Base-by-base conservation (phyloP, 441 rosid species). In the Kokia cookei region DNA sequence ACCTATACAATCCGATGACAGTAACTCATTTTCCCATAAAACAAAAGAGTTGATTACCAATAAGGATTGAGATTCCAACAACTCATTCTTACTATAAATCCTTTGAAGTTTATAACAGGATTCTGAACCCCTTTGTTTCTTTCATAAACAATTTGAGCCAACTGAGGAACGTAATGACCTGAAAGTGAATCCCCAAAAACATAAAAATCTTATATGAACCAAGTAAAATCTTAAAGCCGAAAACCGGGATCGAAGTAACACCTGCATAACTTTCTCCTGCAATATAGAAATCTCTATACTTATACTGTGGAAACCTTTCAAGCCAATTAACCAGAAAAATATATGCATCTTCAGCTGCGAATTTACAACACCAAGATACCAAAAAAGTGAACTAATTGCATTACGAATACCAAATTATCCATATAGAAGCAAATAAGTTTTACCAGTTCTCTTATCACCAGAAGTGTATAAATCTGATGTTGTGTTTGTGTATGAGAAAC, bases 261-360 rank as follows among this genome's bases (percentile, higher is more conserved):
- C 98, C 98, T 84, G 91, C 97, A 79, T 95, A 95, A 84, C 99
- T 93, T 83, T 95, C 97, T 77, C 98, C 99, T 22, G 90, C 89
- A 79, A 95, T 88, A 85, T 93, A 92, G 86, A 95, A 91, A 26
- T 95, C 97, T 84, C 95, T 90, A 65, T 82, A 88, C 81, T 95
- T 93, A 87, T 95, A 95, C 61, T 88, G 93, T 0, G 98, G 97
- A 85, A 95, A 93, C 84, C 96, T 89, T 79, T 95, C 93, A 5
- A 93, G 84, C 99, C 99, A 95, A 59, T 85, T 85, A 77, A 90
- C 82, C 43, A 93, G 87, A 86, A 95, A 93, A 69, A 48, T 73
- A 76, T 91, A 91, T 24, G 96, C 78, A 85, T 95, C 98, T 86
- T 89, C 98, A 78, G 98, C 99, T 93, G 74, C 71, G 84, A 76